phyloP scores from a whole-genome alignment of 805 yeast genomes.

The Kuraishia hungarica region DNA sequence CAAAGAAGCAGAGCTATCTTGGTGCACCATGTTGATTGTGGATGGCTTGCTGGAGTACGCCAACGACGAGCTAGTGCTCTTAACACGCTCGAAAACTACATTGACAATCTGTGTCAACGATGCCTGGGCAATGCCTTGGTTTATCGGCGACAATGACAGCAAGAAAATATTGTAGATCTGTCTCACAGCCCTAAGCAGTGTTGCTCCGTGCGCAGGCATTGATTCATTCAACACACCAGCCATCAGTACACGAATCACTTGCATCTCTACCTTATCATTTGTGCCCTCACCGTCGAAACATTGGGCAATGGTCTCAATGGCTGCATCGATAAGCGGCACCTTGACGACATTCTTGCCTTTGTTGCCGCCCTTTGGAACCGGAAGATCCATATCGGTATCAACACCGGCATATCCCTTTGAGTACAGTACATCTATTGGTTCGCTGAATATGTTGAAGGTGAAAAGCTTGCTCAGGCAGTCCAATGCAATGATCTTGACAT shows the following conservation, averaged over 20 bases:
- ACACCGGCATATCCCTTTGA: conserved; percentile 15
- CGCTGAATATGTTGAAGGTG: conserved; percentile 73
- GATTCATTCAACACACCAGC: conserved; percentile 78
- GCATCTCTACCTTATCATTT: conserved; percentile 81
- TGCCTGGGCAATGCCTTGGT: conserved; percentile 94
- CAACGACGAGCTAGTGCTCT: background rate
- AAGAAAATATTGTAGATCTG: conserved; percentile 91
- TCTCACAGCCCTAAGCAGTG: conserved; percentile 81
- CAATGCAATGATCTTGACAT: conserved; percentile 63
- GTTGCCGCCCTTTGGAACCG: conserved; percentile 8
- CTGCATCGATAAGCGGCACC: conserved; percentile 63
- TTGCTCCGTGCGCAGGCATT: conserved; percentile 84
- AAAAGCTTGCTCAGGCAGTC: conserved; percentile 84
- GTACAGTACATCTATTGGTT: conserved; percentile 35
- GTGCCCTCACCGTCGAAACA: conserved; percentile 92
- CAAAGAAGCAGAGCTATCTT: background rate
- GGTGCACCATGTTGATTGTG: background rate
- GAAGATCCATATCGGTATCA: conserved; percentile 35
- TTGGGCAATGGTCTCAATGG: conserved; percentile 74
- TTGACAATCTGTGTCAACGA: conserved; percentile 85
- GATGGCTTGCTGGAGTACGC: background rate
- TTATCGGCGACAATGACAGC: conserved; percentile 68
- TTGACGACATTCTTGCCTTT: conserved; percentile 5
- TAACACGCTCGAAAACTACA: conserved; percentile 70
- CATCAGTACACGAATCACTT: conserved; percentile 85